phyloP scores from a whole-genome alignment of 495 filamentous ascomycete species.

The Hypoxylon subgilvum region DNA sequence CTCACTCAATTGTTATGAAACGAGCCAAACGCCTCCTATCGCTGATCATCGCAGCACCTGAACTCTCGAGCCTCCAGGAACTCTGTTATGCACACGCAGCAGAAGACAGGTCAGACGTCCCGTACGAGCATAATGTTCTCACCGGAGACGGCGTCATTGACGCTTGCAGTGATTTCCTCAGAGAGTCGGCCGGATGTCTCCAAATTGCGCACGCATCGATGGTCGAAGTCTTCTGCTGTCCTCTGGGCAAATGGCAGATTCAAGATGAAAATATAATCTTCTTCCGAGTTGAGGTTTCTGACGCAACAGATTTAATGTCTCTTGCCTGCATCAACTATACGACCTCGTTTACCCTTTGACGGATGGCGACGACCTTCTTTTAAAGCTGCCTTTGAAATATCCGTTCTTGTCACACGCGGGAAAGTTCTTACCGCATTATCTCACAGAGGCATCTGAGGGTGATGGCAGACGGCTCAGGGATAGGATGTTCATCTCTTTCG shows the following conservation, averaged over 20 bases:
- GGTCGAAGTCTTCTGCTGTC: constrained; percentile 27
- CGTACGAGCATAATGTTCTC: constrained; percentile 5
- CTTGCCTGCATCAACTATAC: constrained; percentile 22
- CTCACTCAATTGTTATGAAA: constrained; percentile 9
- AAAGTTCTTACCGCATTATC: background rate
- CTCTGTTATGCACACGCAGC: constrained; percentile 5
- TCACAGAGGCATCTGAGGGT: background rate
- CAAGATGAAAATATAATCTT: constrained; percentile 15
- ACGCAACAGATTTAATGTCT: constrained; percentile 6
- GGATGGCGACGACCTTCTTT: background rate
- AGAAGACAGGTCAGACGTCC: background rate
- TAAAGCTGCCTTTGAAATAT: background rate
- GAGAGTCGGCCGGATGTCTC: constrained; percentile 12
- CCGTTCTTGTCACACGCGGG: background rate
- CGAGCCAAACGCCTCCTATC: constrained; percentile 15
- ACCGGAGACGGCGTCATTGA: constrained; percentile 19
- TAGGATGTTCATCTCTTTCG: background rate
- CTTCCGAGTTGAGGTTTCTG: constrained; percentile 18
- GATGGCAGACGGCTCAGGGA: background rate
- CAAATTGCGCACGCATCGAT: constrained; percentile 30
- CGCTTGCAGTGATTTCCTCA: constrained; percentile 26
- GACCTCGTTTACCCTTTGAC: constrained; percentile 21
- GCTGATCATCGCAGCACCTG: constrained; percentile 6
- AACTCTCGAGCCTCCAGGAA: constrained; percentile 9
- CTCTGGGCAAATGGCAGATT: constrained; percentile 10